Percentiles rank a stretch among this genome's conserved stretches.
phyloP scores from a whole-genome alignment of 176 grass and related monocot species.

The Saccharum officinarum region DNA sequence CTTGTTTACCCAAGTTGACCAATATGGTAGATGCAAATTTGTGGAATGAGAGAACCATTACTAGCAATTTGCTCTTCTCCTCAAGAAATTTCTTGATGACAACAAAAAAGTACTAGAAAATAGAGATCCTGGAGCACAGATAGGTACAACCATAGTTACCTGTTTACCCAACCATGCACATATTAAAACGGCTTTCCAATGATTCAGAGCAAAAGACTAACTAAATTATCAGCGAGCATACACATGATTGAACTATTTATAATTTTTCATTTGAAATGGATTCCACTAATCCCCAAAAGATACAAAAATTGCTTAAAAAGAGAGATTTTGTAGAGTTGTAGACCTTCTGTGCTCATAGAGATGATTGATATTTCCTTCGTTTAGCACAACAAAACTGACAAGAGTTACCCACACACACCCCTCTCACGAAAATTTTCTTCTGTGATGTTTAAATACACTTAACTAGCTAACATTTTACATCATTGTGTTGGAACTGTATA shows the following conservation, averaged over 20 bases:
- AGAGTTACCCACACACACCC: no score
- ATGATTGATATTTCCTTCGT: slow-evolving; percentile 11
- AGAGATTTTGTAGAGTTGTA: not conserved
- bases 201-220: slow-evolving; percentile 1
- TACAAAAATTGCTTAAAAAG: slow-evolving; percentile 7
- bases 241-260: not conserved
- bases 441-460: no score
- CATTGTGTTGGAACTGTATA: no score
- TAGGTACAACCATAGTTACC: slow-evolving; percentile 33
- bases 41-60: slow-evolving; percentile 10
- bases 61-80: slow-evolving; percentile 9
- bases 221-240: slow-evolving; percentile 29
- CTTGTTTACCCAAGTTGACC: slow-evolving; percentile 12
- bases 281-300: not conserved
- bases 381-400: not conserved
- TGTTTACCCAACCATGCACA: slow-evolving; percentile 18
- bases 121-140: slow-evolving; percentile 20
- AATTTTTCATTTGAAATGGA: not conserved
- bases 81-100: not conserved
- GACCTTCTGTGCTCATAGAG: not conserved
- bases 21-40: slow-evolving; percentile 9
- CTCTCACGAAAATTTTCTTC: no score
- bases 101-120: slow-evolving; percentile 19
- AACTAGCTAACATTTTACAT: no score
- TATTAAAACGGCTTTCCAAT: slow-evolving; percentile 17